Evolutionary conservation across 2,329 filamentous ascomycete genomes (phyloP).

Genomic region (Fusarium equiseti): DNA sequence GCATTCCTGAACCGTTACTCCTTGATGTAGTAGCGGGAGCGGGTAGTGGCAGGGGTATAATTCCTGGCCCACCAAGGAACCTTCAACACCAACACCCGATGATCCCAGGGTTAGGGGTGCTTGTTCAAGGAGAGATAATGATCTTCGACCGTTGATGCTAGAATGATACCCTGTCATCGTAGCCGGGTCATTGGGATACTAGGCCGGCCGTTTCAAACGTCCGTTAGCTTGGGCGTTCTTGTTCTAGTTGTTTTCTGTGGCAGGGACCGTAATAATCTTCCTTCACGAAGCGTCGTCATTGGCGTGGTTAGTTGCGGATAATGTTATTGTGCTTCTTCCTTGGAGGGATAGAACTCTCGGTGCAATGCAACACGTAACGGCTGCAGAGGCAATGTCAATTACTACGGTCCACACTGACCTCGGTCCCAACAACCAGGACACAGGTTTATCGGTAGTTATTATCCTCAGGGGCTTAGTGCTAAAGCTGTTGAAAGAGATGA

Average conservation of each 20-base stretch:
- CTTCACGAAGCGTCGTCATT: neutral
- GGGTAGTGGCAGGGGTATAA: neutral
- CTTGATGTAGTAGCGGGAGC: conserved; percentile 1
- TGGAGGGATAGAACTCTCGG: neutral
- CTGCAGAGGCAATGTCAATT: neutral
- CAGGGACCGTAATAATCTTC: neutral
- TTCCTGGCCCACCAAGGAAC: neutral
- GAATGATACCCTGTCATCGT: conserved; percentile 14
- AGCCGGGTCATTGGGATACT: neutral
- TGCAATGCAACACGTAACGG: conserved; percentile 9
- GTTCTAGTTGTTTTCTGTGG: neutral
- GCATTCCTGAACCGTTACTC: conserved; percentile 13
- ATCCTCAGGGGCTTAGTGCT: conserved; percentile 6
- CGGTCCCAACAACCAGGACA: neutral
- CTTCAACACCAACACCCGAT: neutral
- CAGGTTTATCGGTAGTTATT: conserved; percentile 14
- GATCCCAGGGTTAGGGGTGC: neutral
- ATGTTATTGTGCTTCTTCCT: neutral
- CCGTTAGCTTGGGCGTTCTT: neutral
- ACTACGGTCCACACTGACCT: neutral
- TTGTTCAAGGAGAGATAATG: conserved; percentile 14
- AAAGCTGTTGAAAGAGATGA: neutral
- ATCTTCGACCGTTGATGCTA: conserved; percentile 13
- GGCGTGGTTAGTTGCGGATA: neutral
- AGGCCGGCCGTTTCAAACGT: conserved; percentile 8